Conservation (phyloP, 169 alveolate species). For the Ichthyophthirius multifiliis region DNA sequence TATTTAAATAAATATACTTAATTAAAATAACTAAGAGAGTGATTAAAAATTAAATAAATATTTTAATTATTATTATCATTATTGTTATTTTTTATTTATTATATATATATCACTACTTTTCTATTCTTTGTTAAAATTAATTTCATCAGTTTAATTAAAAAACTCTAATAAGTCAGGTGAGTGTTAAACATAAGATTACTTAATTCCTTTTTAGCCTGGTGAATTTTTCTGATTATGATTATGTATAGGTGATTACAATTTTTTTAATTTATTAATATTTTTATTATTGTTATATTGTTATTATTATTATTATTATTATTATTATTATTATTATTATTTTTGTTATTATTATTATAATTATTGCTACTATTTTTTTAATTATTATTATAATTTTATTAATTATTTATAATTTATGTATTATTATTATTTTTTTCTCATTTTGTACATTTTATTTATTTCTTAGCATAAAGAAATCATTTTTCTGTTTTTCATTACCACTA, state of each 20-base stretch:
- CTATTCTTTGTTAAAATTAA: too few relatives aligned
- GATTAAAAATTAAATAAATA: too few relatives aligned
- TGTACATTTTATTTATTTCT: not conserved
- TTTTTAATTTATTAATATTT: not conserved
- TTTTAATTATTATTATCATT: too few relatives aligned
- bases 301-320: not conserved
- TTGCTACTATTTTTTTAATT: too few relatives aligned
- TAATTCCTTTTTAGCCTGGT: not conserved
- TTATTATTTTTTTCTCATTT: not conserved
- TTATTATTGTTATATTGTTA: not conserved
- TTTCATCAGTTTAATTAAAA: not conserved
- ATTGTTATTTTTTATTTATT: too few relatives aligned
- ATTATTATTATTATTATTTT: not conserved
- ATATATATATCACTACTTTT: too few relatives aligned
- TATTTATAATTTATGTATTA: not conserved
- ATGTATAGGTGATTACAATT: too few relatives aligned
- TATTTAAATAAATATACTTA: too few relatives aligned
- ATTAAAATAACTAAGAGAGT: too few relatives aligned
- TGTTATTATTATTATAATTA: not conserved
- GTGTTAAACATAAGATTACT: too few relatives aligned
- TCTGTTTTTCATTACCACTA: not conserved
- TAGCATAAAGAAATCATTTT: too few relatives aligned
- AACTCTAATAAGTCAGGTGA: not conserved
- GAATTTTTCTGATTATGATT: too few relatives aligned
- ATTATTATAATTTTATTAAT: not conserved